Evolutionary conservation across 1,284 basidiomycete genomes (phyloP), one percentile per base, ranked within the genome.

Genomic region (Sporisorium reilianum): DNA sequence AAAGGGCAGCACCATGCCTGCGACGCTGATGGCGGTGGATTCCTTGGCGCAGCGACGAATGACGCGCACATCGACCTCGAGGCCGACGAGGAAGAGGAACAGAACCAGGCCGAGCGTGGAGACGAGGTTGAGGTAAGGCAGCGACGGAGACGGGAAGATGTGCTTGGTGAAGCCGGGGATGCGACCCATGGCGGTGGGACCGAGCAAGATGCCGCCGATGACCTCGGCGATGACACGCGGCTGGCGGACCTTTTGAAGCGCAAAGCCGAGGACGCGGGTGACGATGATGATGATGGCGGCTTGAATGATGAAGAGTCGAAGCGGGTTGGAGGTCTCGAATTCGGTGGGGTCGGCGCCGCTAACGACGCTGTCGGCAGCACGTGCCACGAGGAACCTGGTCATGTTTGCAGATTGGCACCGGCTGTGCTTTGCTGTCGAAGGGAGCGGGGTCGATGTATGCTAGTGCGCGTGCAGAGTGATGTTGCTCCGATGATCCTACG

Each of bases 161-260:
- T 80, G 78, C 22, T 79, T 34, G 8, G 78, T 75, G 68, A 83
- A 83, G 48, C 75, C 74, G 16, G 81, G 81, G 16, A 83, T 80
- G 49, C 76, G 75, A 10, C 81, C 81, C 57, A 80, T 68, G 12
- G 80, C 81, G 25, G 81, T 83, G 10, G 81, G 78, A 20, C 77
- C 79, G 14, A 94, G 88, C 34, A 95, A 80, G 78, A 95, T 90
- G 41, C 93, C 93, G 3, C 90, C 92, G 64, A 95, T 91, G 77
- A 95, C 91, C 85, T 95, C 93, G 61, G 93, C 91, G 64, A 95
- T 94, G 78, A 95, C 93, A 50, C 90, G 88, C 5, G 93, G 93
- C 84, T 95, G 93, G 45, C 90, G 89, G 61, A 94, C 89, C 55
- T 88, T 90, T 30, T 86, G 83, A 30, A 94, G 87, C 53, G 88